A percentile compares a stretch with the other conserved stretches of the same genome.
Conservation (phyloP, 2,329 filamentous ascomycete genomes). For the Neopestalotiopsis sp. region DNA sequence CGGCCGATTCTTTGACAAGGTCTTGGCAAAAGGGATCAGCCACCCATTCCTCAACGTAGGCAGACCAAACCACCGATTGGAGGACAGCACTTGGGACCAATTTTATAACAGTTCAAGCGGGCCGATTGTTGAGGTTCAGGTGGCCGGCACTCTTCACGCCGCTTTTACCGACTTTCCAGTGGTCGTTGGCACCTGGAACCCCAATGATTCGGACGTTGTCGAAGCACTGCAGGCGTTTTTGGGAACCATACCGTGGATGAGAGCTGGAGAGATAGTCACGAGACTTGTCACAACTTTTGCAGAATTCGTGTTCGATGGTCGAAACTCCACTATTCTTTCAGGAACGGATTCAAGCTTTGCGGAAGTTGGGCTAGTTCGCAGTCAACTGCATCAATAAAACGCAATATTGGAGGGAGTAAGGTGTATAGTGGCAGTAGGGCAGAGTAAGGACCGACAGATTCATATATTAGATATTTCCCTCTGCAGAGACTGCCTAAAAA, state of each 20-base stretch:
- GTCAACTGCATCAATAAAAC: not conserved
- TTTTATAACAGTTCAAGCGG: slow-evolving; percentile 35
- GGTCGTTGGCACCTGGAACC: slow-evolving; percentile 1
- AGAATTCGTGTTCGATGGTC: not conserved
- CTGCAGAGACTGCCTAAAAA: too few relatives aligned
- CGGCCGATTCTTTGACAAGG: slow-evolving; percentile 29
- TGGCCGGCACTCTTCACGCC: slow-evolving; percentile 34
- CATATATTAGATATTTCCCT: too few relatives aligned
- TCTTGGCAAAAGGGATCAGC: slow-evolving; percentile 31
- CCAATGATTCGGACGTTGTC: slow-evolving; percentile 17
- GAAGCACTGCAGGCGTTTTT: not conserved
- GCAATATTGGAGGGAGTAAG: too few relatives aligned
- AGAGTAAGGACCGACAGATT: too few relatives aligned
- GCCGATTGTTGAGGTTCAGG: slow-evolving; percentile 27
- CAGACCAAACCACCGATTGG: slow-evolving; percentile 30
- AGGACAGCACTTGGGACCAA: slow-evolving; percentile 38
- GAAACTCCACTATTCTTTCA: not conserved
- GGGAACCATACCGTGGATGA: not conserved
- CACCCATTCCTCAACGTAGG: slow-evolving; percentile 39
- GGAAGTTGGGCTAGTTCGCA: not conserved
- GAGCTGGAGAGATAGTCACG: not conserved
- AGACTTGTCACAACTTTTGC: not conserved
- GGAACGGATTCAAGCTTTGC: not conserved
- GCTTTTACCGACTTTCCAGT: slow-evolving; percentile 36
- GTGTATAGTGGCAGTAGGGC: too few relatives aligned